Conservation (phyloP, 176 grass and related monocot species). For the Lolium rigidum region DNA sequence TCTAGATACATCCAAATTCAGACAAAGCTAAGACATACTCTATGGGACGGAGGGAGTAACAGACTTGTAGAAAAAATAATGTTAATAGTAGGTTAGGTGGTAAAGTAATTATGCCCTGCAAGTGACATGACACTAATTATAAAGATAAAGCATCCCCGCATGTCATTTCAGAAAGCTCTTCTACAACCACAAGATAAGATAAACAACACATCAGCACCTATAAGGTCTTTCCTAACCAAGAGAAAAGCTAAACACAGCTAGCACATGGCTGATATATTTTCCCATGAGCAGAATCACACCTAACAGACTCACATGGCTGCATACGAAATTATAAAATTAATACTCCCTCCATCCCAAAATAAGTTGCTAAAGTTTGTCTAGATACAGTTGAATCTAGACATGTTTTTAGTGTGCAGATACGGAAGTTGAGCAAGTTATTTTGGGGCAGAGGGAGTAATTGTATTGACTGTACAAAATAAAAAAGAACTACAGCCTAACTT, state of each 20-base stretch:
- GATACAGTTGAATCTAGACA: too few relatives aligned
- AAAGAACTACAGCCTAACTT: slow-evolving; percentile 9
- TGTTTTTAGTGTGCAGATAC: too few relatives aligned
- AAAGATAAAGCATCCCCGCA: neutral
- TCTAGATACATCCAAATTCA: too few relatives aligned
- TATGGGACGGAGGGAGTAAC: neutral
- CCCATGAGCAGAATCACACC: slow-evolving; percentile 22
- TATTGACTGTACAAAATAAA: slow-evolving; percentile 23
- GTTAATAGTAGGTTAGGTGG: neutral
- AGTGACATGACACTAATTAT: neutral
- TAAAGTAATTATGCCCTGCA: neutral
- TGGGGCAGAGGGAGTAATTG: neutral
- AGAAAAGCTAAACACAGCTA: neutral
- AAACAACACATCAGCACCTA: neutral
- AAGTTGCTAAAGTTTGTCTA: too few relatives aligned
- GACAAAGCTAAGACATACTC: too few relatives aligned
- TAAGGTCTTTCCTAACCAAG: slow-evolving; percentile 8
- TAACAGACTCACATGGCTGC: neutral
- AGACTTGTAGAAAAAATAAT: neutral
- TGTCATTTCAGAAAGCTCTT: slow-evolving; percentile 32
- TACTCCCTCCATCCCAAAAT: too few relatives aligned
- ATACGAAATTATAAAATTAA: neutral
- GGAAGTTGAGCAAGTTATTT: too few relatives aligned
- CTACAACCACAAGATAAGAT: slow-evolving; percentile 30
- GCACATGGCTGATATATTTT: neutral